Percentiles rank a stretch among this genome's conserved stretches.
Conservation (phyloP, 176 grass and related monocot genomes). For the Eragrostis curvula region DNA sequence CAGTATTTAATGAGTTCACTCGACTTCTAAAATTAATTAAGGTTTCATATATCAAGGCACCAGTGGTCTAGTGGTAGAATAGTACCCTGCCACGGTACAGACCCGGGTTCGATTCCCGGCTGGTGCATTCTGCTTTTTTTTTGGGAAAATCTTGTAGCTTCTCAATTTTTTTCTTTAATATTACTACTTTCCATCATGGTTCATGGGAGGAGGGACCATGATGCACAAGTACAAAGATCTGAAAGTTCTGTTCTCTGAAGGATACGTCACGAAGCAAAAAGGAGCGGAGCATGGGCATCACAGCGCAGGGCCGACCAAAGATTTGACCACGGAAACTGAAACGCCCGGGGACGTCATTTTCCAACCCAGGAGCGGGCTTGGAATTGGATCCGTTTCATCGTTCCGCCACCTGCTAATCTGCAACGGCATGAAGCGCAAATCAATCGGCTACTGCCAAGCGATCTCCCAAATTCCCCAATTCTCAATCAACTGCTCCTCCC, state of each 20-base stretch:
- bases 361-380: neutral
- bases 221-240: too few relatives aligned
- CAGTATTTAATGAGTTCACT: neutral
- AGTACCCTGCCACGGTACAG: constrained; percentile 89
- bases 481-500: neutral
- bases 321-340: neutral
- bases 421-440: neutral
- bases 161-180: neutral
- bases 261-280: neutral
- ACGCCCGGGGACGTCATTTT: neutral
- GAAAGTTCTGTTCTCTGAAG: too few relatives aligned
- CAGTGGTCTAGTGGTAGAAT: constrained; percentile 88
- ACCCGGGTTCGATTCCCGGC: constrained; percentile 70
- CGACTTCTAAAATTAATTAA: too few relatives aligned
- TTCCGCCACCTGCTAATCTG: neutral
- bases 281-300: too few relatives aligned
- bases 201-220: neutral
- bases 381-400: too few relatives aligned
- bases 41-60: constrained; percentile 22
- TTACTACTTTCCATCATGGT: neutral
- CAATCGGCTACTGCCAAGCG: neutral
- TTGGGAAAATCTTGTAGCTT: too few relatives aligned
- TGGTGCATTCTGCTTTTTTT: constrained; percentile 5
- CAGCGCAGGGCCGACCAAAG: neutral
- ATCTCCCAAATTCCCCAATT: too few relatives aligned